These are phyloP conservation scores for Chimonanthus salicifolius DNA, from an alignment of 164 flowering plant species.

Conservation along the genomic window DNA sequence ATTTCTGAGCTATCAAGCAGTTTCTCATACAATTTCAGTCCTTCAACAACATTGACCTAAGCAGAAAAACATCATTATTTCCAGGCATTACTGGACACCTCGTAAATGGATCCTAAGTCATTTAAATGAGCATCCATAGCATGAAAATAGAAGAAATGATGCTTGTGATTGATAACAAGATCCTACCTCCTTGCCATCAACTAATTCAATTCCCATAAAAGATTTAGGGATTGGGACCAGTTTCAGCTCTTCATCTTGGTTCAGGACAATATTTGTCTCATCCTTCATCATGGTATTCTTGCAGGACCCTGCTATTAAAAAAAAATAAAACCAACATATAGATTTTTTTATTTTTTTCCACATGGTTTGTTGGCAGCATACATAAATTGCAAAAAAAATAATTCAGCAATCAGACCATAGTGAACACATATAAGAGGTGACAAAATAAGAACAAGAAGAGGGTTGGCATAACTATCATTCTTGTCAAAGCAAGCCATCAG, in stretches of 20 bases:
- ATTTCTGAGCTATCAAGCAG: slow-evolving; percentile 46
- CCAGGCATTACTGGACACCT: background rate
- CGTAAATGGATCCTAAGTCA: background rate
- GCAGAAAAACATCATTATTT: background rate
- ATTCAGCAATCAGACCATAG: too few species aligned
- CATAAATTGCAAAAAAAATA: background rate
- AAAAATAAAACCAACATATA: background rate
- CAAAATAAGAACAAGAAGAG: too few species aligned
- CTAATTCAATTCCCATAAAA: slow-evolving; percentile 47
- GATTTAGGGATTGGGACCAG: slow-evolving; percentile 36
- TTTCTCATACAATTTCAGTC: slow-evolving; percentile 60
- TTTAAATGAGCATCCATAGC: background rate
- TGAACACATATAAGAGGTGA: too few species aligned
- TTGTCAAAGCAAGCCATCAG: too few species aligned
- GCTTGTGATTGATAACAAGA: background rate
- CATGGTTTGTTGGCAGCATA: background rate
- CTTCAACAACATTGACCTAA: slow-evolving; percentile 79
- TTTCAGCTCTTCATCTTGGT: slow-evolving; percentile 32
- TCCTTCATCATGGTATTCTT: slow-evolving; percentile 22
- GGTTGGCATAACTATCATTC: too few species aligned
- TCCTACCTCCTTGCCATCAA: slow-evolving; percentile 65
- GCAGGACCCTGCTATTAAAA: slow-evolving; percentile 16
- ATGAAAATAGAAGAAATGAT: background rate
- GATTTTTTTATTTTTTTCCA: background rate
- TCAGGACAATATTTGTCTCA: slow-evolving; percentile 20